These are phyloP conservation scores for Cajanus cajan DNA, from an alignment of 306 rosid genomes.

Conservation along the genomic window DNA sequence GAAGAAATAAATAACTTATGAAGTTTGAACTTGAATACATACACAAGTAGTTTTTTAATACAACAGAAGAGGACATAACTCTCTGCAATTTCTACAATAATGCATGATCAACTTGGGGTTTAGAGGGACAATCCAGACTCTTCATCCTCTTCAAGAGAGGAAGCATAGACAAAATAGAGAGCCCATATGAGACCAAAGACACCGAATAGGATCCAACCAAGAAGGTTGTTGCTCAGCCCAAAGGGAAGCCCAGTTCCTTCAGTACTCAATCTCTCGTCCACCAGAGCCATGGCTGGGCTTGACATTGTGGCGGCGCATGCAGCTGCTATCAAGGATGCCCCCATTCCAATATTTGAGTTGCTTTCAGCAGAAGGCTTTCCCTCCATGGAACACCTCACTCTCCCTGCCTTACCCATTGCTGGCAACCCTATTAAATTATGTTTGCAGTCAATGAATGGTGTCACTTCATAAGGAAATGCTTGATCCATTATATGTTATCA, in stretches of 20 bases:
- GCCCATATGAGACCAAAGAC: slow-evolving; percentile 75
- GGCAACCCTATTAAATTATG: slow-evolving; percentile 55
- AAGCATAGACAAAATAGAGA: slow-evolving; percentile 55
- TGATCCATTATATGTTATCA: background rate
- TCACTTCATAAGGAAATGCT: background rate
- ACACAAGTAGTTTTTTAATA: slow-evolving; percentile 27
- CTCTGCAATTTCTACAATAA: slow-evolving; percentile 36
- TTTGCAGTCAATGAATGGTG: background rate
- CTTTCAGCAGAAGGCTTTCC: slow-evolving; percentile 36
- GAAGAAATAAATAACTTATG: background rate
- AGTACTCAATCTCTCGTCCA: slow-evolving; percentile 85
- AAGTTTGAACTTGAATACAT: slow-evolving; percentile 20
- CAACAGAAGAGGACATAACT: slow-evolving; percentile 23
- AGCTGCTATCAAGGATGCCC: slow-evolving; percentile 72
- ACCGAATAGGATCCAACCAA: slow-evolving; percentile 85
- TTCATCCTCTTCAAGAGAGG: slow-evolving; percentile 83
- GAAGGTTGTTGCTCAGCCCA: slow-evolving; percentile 94
- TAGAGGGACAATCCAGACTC: slow-evolving; percentile 93
- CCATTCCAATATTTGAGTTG: slow-evolving; percentile 54
- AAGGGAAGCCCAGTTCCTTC: slow-evolving; percentile 98
- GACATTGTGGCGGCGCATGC: slow-evolving; percentile 60
- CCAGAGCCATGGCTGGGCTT: slow-evolving; percentile 89
- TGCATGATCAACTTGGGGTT: background rate
- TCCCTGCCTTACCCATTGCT: slow-evolving; percentile 58
- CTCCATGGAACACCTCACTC: slow-evolving; percentile 71